Base-by-base conservation (phyloP, 164 flowering plant species). In the Tetrastigma voinierianum region DNA sequence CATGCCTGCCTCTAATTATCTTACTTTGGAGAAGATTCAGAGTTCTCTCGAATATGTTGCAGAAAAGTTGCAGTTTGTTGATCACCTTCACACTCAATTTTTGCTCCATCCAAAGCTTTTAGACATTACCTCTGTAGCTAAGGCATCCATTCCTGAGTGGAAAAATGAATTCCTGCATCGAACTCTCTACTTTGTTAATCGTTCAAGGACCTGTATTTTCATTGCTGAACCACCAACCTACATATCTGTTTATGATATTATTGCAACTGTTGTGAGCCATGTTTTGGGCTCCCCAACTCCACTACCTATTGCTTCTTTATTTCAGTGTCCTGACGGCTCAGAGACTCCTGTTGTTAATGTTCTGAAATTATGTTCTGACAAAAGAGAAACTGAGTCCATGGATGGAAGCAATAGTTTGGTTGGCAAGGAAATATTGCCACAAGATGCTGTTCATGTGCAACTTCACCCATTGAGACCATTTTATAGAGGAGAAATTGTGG, bases 401-500 rank as follows among this genome's bases (percentile, higher is more conserved):
- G 72, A 72, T 67, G 79, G 81, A 60, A 72, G 48, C 24, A 68
- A 57, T 67, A 65, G 65, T 46, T 77, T 85, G 61, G 53, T 89
- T 11, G 99, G 99, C 61, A 88, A 78, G 75, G 96, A 86, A 57
- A 72, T 95, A 60, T 59, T 86, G 60, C 83, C 96, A 23, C 94
- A 90, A 63, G 97, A 95, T 84, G 90, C 94, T 67, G 67, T 66
- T 59, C 93, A 80, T 67, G 97, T 95, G 70, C 99, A 95, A 68
- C 79, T 95, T 78, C 97, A 90, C 69, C 99, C 97, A 4, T 70
- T 92, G 70, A 84, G 99, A 67, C 99, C 99, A 15, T 95, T 92
- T 71, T 95, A 92, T 71, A 71, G 65, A 48, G 99, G 99, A 61
- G 99, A 95, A 73, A 80, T 92, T 75, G 91, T 95, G 69, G 99